Conservation (phyloP, 768 basidiomycete genomes). For the Mycena metata region DNA sequence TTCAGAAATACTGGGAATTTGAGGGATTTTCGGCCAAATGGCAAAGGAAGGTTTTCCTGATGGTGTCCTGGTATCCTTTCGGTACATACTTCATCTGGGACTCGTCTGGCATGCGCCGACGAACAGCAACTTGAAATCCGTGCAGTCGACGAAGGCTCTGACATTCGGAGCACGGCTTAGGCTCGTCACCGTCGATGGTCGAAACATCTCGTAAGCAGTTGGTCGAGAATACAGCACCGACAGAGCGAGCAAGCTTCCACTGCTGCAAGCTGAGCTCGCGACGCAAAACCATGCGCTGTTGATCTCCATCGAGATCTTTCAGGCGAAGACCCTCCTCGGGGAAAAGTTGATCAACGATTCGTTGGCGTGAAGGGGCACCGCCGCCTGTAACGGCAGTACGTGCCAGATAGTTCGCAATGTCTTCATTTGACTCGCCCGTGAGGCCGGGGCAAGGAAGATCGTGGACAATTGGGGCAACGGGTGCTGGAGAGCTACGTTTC, state of each 20-base stretch:
- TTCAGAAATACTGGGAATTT: too few species aligned
- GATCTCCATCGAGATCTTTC: not conserved
- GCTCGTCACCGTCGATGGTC: not conserved
- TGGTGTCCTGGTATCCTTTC: constrained; percentile 23
- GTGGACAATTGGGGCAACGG: not conserved
- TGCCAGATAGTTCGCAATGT: constrained; percentile 25
- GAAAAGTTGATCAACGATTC: not conserved
- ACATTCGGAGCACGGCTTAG: constrained; percentile 27
- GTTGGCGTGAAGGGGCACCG: constrained; percentile 27
- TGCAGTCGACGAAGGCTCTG: constrained; percentile 13
- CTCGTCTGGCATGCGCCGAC: constrained; percentile 29
- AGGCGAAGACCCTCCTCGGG: too few species aligned
- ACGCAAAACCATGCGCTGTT: constrained; percentile 19
- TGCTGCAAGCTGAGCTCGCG: constrained; percentile 8
- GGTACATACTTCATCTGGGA: constrained; percentile 37
- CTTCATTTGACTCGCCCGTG: constrained; percentile 13
- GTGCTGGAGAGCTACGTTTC: not conserved
- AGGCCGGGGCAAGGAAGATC: constrained; percentile 31
- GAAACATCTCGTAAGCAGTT: constrained; percentile 16
- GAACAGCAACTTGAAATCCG: constrained; percentile 32
- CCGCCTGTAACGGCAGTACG: constrained; percentile 27
- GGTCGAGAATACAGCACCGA: constrained; percentile 31
- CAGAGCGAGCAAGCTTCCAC: constrained; percentile 19
- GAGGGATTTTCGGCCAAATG: too few species aligned
- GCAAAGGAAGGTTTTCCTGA: too few species aligned